Evolutionary conservation across 257 asterid genomes (phyloP), one percentile per base, ranked within the genome.

Genomic region (Fraxinus pennsylvanica): DNA sequence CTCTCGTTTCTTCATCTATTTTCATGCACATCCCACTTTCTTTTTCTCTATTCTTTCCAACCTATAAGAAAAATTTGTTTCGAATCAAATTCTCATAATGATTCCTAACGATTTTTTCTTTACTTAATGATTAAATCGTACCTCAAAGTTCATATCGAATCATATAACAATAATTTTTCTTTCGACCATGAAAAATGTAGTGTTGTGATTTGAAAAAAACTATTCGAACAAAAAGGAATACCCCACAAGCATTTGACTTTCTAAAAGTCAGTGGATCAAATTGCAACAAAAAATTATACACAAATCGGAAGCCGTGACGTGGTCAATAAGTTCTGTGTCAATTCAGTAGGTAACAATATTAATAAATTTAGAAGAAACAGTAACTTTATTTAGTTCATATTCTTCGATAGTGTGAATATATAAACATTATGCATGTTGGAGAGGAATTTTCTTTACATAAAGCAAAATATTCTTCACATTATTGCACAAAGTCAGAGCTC

Each of bases 211-310:
- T 21, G 15, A 3, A 22, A 9, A 29, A 7, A 22, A 0, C 27
- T 9, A 61, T 22, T 21, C 9, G 33, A 61, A 61, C 15, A 27
- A 22, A 63, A 25, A 9, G 9, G 33, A 63, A 27, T 22, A 30
- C 52, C 32, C 32, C 61, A 30, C 35, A 19, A 21, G 41, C 68
- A 74, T 45, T 71, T 81, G 84, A 81, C 78, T 81, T 74, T 78
- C n/a, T 43, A 69, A 57, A 74, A 39, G 41, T 78, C 77, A 41
- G 63, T 52, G 54, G 30, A 69, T 63, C 84, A 77, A 71, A 47
- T 72, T 74, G 79, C 76, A 74, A 74, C 73, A 71, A 32, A 32
- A 32, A 71, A 70, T 9, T 21, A 32, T 59, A 69, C 52, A 74
- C 63, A 29, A 7, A 38, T 35, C 36, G 43, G 33, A 73, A 59